phyloP scores from a whole-genome alignment of 768 basidiomycete genomes.

The Kondoa malvinella region DNA sequence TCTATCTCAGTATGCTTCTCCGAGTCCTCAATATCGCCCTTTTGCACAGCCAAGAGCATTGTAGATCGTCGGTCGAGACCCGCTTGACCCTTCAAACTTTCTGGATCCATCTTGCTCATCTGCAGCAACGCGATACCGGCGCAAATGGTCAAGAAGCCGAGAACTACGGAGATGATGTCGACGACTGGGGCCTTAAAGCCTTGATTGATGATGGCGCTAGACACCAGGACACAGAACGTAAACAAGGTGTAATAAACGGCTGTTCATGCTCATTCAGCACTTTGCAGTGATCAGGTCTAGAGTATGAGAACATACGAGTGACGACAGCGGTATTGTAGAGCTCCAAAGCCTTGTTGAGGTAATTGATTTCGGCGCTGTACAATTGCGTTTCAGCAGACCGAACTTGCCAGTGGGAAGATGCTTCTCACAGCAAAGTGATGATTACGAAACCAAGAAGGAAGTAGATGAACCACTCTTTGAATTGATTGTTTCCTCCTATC shows the following conservation, averaged over 20 bases:
- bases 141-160: constrained; percentile 74
- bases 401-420: neutral
- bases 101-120: constrained; percentile 85
- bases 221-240: constrained; percentile 35
- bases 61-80: constrained; percentile 73
- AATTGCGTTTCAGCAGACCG: neutral
- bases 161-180: constrained; percentile 62
- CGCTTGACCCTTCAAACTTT: constrained; percentile 41
- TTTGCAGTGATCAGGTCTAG: neutral
- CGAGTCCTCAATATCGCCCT: constrained; percentile 46
- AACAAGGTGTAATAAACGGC: constrained; percentile 35
- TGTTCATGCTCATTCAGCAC: neutral
- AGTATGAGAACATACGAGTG: constrained; percentile 10
- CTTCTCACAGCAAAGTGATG: constrained; percentile 53
- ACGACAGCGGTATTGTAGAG: constrained; percentile 56
- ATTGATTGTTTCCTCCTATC: constrained; percentile 42
- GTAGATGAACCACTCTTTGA: constrained; percentile 85
- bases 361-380: constrained; percentile 60
- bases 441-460: constrained; percentile 69
- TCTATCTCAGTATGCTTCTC: constrained; percentile 46
- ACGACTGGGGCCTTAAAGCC: constrained; percentile 60
- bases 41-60: constrained; percentile 71
- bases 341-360: constrained; percentile 86
- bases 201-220: constrained; percentile 52
- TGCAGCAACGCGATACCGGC: constrained; percentile 88